A percentile compares a stretch with the other conserved stretches of the same genome.
Conservation (phyloP, 139 green algal species). For the Volvox africanus region DNA sequence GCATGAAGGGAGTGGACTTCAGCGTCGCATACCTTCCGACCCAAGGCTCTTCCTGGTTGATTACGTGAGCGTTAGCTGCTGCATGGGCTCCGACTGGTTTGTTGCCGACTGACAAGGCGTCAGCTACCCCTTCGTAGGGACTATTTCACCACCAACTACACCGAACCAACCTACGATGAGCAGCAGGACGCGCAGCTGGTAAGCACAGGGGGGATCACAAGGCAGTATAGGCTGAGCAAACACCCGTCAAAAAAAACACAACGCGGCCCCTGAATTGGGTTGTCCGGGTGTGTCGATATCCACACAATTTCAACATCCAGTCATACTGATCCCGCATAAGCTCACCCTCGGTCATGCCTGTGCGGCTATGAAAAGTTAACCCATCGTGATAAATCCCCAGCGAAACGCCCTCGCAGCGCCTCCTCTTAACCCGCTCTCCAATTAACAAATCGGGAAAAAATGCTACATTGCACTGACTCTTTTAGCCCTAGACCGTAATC, state of each 20-base stretch:
- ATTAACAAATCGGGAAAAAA: no score
- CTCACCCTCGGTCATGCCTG: background rate
- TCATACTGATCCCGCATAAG: background rate
- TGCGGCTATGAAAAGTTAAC: no score
- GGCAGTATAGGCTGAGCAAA: background rate
- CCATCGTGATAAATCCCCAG: no score
- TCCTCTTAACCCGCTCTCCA: no score
- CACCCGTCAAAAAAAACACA: background rate
- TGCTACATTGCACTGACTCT: no score
- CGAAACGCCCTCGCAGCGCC: no score
- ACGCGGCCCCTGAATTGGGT: no score
- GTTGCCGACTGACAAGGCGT: background rate
- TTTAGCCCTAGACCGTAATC: no score
- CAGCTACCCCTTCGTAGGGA: background rate
- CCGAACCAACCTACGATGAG: background rate
- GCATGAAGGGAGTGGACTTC: conserved; percentile 15
- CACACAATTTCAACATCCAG: background rate
- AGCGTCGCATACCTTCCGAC: background rate
- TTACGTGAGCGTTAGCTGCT: background rate
- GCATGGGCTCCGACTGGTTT: background rate
- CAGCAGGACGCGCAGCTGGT: conserved; percentile 17
- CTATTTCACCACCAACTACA: conserved; percentile 16
- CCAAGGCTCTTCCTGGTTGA: background rate
- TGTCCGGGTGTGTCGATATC: background rate
- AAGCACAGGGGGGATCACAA: background rate